A percentile compares a stretch with the other conserved stretches of the same genome.
phyloP scores from a whole-genome alignment of 495 filamentous ascomycete genomes.

The Penicillium coprophilum region DNA sequence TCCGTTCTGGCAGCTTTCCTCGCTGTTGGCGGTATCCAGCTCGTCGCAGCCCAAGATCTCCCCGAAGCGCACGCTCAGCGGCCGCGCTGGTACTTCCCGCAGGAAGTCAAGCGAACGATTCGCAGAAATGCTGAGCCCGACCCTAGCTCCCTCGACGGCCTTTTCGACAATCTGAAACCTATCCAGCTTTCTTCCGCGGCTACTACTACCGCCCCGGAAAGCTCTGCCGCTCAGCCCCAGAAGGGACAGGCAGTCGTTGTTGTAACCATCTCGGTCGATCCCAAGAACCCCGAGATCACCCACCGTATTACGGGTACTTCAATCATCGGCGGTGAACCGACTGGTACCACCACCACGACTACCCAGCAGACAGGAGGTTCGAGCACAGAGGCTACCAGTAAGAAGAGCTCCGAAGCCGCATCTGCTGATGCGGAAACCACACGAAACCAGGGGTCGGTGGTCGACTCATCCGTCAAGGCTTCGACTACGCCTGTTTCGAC shows the following conservation, averaged over 20 bases:
- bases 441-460: conserved; percentile 4
- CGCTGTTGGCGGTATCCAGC: conserved; percentile 38
- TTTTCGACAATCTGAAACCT: background rate
- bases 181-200: conserved; percentile 6
- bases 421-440: conserved; percentile 15
- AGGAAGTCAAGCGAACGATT: conserved; percentile 46
- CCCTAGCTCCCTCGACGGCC: conserved; percentile 1
- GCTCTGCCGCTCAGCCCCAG: background rate
- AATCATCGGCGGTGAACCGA: conserved; percentile 23
- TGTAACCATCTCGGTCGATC: conserved; percentile 22
- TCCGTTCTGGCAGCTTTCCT: conserved; percentile 35
- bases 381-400: conserved; percentile 6
- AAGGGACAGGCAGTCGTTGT: conserved; percentile 24
- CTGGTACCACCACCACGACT: conserved; percentile 14
- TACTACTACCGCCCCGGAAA: conserved; percentile 1
- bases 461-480: conserved; percentile 1
- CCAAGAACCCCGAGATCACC: conserved; percentile 15
- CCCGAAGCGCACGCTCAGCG: conserved; percentile 36
- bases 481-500: conserved; percentile 3
- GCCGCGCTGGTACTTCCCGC: conserved; percentile 49
- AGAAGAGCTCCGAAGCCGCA: conserved; percentile 8
- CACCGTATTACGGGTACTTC: conserved; percentile 19
- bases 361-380: conserved; percentile 14
- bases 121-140: conserved; percentile 19
- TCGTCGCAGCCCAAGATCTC: conserved; percentile 36